Base-by-base conservation (phyloP, 345 rosid species). In the Hibiscus mutabilis region DNA sequence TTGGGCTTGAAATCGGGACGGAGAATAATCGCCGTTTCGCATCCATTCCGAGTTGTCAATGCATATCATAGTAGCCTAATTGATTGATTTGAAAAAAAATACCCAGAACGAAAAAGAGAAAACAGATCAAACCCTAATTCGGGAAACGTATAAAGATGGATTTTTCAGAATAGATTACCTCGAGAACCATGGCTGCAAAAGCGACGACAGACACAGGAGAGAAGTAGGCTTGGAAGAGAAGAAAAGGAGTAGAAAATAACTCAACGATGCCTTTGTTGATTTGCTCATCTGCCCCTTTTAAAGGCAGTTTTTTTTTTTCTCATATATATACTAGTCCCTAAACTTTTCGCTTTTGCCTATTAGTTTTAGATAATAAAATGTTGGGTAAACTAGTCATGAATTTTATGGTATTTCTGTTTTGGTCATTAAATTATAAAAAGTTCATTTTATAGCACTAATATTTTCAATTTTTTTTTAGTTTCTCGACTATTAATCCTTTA, bases 31-130 rank as follows among this genome's bases (percentile, higher is more conserved):
- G 46, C 96, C 93, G 77, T 90, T 90, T 62, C 96, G 87, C 96
- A 88, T 90, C 96, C 93, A 88, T 70, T 88, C 93, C 4, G 96
- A 90, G 77, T 88, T 90, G 75, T 90, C 96, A 82, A 88, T 79
- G 74, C 93, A 90, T 62, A 90, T 88, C 93, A 90, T 85, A 57
- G 96, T 88, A 78, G 93, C 93, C 93, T 88, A 78, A 40, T 74
- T 4, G 11, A 24, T 40, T 27, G 40, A 65, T 52, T 58, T 4
- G 31, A 22, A 57, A 3, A 55, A 49, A 66, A 18, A 18, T 2
- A 6, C 40, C 10, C 42, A 37, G 2, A 37, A 37, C 7, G 11
- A 37, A 37, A 8, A 18, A 11, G 25, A 6, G 16, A 60, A 60
- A 21, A 59, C 0, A 37, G 31, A 67, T 21, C 40, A 59, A 55